A percentile compares a stretch with the other conserved stretches of the same genome.
Evolutionary conservation across 225 moss, liverwort and hornwort genomes (phyloP).

Genomic region (Marchantia polymorpha): DNA sequence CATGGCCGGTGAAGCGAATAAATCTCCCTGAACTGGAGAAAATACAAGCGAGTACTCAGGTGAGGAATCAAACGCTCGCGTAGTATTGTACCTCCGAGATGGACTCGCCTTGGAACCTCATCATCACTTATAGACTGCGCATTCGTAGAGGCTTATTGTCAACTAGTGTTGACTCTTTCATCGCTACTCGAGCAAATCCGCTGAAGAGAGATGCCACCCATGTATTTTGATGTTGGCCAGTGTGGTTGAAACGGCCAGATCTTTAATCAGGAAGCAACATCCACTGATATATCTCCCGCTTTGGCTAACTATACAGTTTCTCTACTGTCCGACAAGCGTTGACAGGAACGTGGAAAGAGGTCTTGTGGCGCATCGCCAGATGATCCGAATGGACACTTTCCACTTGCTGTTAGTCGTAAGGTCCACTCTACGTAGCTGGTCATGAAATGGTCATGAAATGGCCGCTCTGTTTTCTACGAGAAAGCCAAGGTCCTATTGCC

Average conservation of each 20-base stretch:
- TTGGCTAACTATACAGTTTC: background rate
- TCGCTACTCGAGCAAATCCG: too few relatives aligned
- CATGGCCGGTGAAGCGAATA: constrained; percentile 13
- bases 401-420: too few relatives aligned
- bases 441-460: too few relatives aligned
- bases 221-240: constrained; percentile 1
- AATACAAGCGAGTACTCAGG: background rate
- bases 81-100: background rate
- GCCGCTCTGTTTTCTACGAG: too few relatives aligned
- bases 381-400: too few relatives aligned
- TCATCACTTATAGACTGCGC: background rate
- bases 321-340: too few relatives aligned
- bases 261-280: background rate
- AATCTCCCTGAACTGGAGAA: background rate
- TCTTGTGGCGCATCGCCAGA: too few relatives aligned
- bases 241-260: background rate
- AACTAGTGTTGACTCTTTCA: background rate
- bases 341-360: too few relatives aligned
- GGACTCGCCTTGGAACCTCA: background rate
- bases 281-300: background rate
- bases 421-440: too few relatives aligned
- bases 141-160: background rate
- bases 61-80: background rate
- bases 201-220: background rate
- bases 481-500: too few relatives aligned